Percentiles rank a stretch among this genome's conserved stretches.
Evolutionary conservation across 495 filamentous ascomycete species (phyloP).

Genomic region (Trichocladium antarcticum): DNA sequence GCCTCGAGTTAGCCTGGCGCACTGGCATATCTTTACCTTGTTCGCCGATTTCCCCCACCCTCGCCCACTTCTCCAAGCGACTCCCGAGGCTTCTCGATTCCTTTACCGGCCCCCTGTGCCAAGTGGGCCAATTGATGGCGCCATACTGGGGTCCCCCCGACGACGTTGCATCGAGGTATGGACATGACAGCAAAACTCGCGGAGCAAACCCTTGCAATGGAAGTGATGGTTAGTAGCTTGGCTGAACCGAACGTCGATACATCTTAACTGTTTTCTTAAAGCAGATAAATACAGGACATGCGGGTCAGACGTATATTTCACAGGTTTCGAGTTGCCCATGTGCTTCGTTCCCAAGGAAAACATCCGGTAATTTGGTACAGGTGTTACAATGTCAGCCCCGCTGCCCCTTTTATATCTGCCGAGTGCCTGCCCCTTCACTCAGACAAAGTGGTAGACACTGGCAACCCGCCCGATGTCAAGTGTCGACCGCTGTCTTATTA

Average conservation of each 20-base stretch:
- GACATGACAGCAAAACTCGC: conserved; percentile 8
- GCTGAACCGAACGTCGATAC: background rate
- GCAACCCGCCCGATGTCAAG: too few relatives aligned
- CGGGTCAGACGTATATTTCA: too few relatives aligned
- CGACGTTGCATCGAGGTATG: conserved; percentile 14
- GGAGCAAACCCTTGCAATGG: background rate
- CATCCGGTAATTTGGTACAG: too few relatives aligned
- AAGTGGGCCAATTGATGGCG: conserved; percentile 12
- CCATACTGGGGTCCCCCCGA: conserved; percentile 5
- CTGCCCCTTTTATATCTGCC: too few relatives aligned
- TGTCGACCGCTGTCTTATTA: too few relatives aligned
- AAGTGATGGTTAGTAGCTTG: background rate
- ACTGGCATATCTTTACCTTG: conserved; percentile 2
- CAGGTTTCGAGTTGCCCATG: too few relatives aligned
- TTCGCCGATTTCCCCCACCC: background rate
- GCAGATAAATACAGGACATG: too few relatives aligned
- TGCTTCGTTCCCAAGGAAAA: too few relatives aligned
- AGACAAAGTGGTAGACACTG: too few relatives aligned
- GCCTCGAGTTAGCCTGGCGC: too few relatives aligned
- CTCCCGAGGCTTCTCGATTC: conserved; percentile 1
- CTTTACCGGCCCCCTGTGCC: conserved; percentile 1
- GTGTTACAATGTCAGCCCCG: too few relatives aligned
- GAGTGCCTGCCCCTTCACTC: too few relatives aligned
- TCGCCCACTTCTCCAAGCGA: background rate
- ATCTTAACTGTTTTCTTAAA: background rate